A percentile compares a stretch with the other conserved stretches of the same genome.
Evolutionary conservation across 2,329 filamentous ascomycete genomes (phyloP).

Genomic region (Calonectria crousiana): DNA sequence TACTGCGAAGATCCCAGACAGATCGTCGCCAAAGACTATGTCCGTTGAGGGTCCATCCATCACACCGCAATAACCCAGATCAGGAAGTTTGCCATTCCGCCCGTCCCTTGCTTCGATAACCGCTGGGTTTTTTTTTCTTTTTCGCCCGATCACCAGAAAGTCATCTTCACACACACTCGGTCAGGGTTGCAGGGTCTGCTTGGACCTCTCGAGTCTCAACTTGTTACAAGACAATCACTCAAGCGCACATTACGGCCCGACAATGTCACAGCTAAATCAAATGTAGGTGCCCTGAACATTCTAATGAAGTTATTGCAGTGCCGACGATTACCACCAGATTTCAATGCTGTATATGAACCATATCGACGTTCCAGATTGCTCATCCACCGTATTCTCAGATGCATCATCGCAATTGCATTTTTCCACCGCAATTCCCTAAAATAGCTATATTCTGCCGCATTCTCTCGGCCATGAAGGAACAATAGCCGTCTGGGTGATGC

Average conservation of each 20-base stretch:
- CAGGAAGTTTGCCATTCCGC: neutral
- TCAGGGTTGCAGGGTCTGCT: neutral
- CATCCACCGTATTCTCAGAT: neutral
- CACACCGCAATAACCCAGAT: neutral
- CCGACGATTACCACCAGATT: neutral
- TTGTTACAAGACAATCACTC: neutral
- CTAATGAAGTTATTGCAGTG: too few species aligned
- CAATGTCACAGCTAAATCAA: neutral
- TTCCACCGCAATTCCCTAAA: neutral
- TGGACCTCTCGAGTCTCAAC: neutral
- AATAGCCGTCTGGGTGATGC: neutral
- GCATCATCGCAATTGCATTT: neutral
- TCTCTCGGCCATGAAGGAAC: neutral
- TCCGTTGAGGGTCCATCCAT: neutral
- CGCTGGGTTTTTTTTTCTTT: neutral
- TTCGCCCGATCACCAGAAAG: neutral
- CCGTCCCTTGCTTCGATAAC: neutral
- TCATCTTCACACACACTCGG: neutral
- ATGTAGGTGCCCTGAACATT: neutral
- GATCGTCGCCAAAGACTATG: conserved; percentile 37
- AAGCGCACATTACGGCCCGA: neutral
- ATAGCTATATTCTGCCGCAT: neutral
- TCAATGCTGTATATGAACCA: neutral
- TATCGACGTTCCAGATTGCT: neutral
- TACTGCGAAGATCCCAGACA: conserved; percentile 34